phyloP scores from a whole-genome alignment of 2,329 filamentous ascomycete genomes.

The Waltergamsia citrina region DNA sequence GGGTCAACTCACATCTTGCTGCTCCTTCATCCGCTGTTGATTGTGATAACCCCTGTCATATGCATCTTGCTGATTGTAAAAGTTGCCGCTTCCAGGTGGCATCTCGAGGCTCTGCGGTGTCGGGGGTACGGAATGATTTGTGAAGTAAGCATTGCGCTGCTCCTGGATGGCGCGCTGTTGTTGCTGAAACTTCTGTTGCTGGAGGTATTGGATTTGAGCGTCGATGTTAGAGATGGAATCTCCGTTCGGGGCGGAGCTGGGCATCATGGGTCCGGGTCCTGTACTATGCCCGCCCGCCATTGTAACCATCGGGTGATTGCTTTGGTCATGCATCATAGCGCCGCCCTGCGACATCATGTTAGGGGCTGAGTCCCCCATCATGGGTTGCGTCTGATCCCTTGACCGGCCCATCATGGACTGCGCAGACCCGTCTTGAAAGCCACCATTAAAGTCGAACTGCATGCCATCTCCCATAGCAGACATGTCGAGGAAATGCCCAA shows the following conservation, averaged over 20 bases:
- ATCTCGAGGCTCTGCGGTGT: slow-evolving; percentile 77
- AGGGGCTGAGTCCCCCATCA: slow-evolving; percentile 8
- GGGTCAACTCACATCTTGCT: slow-evolving; percentile 49
- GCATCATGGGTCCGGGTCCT: slow-evolving; percentile 26
- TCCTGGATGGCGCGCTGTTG: slow-evolving; percentile 50
- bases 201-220: slow-evolving; percentile 56
- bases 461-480: slow-evolving; percentile 42
- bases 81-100: slow-evolving; percentile 47
- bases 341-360: neutral
- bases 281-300: slow-evolving; percentile 5
- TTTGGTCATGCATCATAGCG: slow-evolving; percentile 31
- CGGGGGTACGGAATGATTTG: slow-evolving; percentile 57
- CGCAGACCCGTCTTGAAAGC: slow-evolving; percentile 28
- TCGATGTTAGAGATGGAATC: slow-evolving; percentile 52
- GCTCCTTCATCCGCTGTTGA: slow-evolving; percentile 57
- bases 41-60: slow-evolving; percentile 57
- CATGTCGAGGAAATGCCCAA: slow-evolving; percentile 56
- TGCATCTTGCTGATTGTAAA: slow-evolving; percentile 51
- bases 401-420: slow-evolving; percentile 18
- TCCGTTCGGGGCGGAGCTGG: slow-evolving; percentile 23
- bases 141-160: slow-evolving; percentile 45
- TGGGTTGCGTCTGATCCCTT: slow-evolving; percentile 13
- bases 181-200: slow-evolving; percentile 54
- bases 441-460: slow-evolving; percentile 51
- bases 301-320: slow-evolving; percentile 33